Evolutionary conservation across 108 stramenopile species (phyloP).

Genomic region (Pelagomonas calceolata): DNA sequence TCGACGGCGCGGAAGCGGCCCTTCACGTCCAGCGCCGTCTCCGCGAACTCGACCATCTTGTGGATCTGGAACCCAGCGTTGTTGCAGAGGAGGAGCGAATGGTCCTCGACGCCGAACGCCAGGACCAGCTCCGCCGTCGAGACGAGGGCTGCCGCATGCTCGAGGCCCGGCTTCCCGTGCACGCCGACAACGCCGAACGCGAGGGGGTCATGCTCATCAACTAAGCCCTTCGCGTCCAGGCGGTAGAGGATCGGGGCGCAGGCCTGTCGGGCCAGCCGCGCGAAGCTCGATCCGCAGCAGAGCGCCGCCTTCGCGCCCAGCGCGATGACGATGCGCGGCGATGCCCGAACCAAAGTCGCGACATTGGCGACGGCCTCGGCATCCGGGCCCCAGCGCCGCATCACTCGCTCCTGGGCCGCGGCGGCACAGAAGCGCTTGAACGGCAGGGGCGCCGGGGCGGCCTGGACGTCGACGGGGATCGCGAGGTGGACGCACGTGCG

Average conservation of each 20-base stretch:
- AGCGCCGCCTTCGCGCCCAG: conserved; percentile 20
- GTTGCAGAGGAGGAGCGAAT: conserved; percentile 28
- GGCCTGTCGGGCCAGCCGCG: conserved; percentile 25
- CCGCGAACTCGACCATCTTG: no score
- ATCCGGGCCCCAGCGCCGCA: conserved; percentile 9
- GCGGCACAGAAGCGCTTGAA: conserved; percentile 21
- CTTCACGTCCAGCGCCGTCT: no score
- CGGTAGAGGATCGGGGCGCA: conserved; percentile 31
- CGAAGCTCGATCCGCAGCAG: conserved; percentile 2
- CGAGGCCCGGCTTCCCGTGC: conserved; percentile 39
- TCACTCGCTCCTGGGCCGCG: conserved; percentile 9
- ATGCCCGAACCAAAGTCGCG: conserved; percentile 8
- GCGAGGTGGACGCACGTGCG: conserved; percentile 41
- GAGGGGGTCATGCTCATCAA: conserved; percentile 27
- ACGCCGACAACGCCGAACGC: conserved; percentile 39
- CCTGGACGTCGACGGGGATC: conserved; percentile 36
- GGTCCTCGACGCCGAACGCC: conserved; percentile 30
- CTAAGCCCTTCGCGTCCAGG: conserved; percentile 36
- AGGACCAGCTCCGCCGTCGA: conserved; percentile 26
- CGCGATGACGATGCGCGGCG: conserved; percentile 20
- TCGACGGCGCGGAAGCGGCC: no score
- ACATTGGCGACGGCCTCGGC: conserved; percentile 1
- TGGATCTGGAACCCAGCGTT: conserved; percentile 29
- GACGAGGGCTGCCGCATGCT: conserved; percentile 18
- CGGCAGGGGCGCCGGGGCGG: conserved; percentile 12